Conservation (phyloP, 306 rosid species). For the Fragaria ananassa region DNA sequence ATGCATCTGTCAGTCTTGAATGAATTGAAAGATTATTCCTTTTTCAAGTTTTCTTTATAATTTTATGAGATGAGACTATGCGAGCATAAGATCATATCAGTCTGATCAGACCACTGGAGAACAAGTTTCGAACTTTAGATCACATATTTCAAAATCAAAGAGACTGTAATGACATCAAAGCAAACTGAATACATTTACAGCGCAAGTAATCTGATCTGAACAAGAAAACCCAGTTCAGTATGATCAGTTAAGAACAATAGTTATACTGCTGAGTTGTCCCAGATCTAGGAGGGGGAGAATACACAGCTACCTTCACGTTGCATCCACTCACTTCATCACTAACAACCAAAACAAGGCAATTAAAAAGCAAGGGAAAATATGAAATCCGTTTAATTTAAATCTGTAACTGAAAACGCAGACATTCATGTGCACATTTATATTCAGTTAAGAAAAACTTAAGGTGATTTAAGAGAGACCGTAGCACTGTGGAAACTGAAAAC, state of each 20-base stretch:
- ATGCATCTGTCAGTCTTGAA: conserved; percentile 4
- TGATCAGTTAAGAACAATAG: background rate
- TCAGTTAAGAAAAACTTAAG: background rate
- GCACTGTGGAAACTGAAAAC: conserved; percentile 10
- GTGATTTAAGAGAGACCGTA: background rate
- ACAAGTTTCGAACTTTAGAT: background rate
- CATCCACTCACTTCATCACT: conserved; percentile 7
- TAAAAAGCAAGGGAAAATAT: background rate
- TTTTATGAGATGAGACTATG: background rate
- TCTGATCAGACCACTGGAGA: background rate
- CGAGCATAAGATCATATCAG: background rate
- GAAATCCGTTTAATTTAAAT: background rate
- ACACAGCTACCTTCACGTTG: background rate
- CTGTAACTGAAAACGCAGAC: background rate
- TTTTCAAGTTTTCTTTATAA: background rate
- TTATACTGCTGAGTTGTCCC: background rate
- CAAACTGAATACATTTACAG: background rate
- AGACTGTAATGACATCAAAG: background rate
- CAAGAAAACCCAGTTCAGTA: background rate
- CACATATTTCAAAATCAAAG: conserved; percentile 9
- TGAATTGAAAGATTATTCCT: conserved; percentile 11
- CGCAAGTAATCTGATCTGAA: background rate
- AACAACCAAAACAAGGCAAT: background rate
- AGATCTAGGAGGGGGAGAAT: conserved; percentile 4
- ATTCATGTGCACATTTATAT: background rate